Evolutionary conservation across 352 stramenopile genomes (phyloP), one percentile per base, ranked within the genome.

Genomic region (Elongisporangium senticosum): DNA sequence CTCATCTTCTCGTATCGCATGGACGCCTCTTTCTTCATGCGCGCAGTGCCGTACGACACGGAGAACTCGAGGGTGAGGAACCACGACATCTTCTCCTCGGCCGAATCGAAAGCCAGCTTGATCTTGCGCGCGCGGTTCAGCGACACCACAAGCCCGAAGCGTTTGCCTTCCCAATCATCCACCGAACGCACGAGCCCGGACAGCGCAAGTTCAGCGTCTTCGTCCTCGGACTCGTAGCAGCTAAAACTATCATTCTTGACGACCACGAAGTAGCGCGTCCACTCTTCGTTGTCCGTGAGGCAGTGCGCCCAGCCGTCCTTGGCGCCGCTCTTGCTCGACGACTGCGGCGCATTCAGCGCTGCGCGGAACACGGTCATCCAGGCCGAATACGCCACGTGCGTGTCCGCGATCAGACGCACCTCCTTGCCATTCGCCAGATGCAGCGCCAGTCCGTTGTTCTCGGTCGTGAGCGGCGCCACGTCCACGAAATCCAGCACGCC

Each of bases 1-100:
- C 74, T 83, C n/a, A 64, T 61, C 40, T 74, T 69, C 6, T 48
- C 37, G 7, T 59, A 37, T 62, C 79, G 84, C 49, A 79, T 61
- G 3, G 71, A 83, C n/a, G 72, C 64, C 53, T 87, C 77, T 56
- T 83, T 84, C 71, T 87, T 89, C 77, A 89, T 87, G 21, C 80
- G 74, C 59, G 78, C 74, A 1, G 65, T 66, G 19, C 75, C 77
- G 55, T 87, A 90, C 33, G 80, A 85, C 6, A 90, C 77, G 0
- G 80, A 80, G 53, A 90, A 87, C 63, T 90, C 80, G 24, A 90
- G 71, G 55, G 79, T 90, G 22, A 92, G 65, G 57, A 92, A 87
- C 82, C 82, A 92, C 49, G 77, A 86, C 74, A 89, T 92, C 56
- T 89, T 89, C 61, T 92, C 82, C 62, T 92, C 82, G 11, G 80